Base-by-base conservation (phyloP, 768 basidiomycete genomes). In the Candolleomyces efflorescens region DNA sequence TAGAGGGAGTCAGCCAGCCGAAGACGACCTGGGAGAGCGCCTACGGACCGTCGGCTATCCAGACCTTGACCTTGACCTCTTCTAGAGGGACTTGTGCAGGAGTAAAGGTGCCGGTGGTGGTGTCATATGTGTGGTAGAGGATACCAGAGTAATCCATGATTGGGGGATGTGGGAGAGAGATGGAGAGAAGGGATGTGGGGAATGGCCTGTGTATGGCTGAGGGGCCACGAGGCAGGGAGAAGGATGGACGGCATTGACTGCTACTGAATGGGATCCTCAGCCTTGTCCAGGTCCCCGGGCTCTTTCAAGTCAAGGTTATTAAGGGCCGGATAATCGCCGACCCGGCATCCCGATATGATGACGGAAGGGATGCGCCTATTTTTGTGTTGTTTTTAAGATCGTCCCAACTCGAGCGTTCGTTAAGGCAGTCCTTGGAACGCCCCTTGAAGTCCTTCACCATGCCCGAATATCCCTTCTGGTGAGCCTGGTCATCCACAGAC, bases 401-500 rank as follows among this genome's bases (percentile, higher is more conserved):
- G n/a, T n/a, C n/a, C n/a, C n/a, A n/a, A n/a, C n/a, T n/a, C n/a
- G n/a, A n/a, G n/a, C n/a, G 38, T 39, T 39, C 38, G 9, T 43
- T 12, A 15, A 43, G 41, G 41, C 15, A 39, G 36, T 37, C 23
- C 53, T 23, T 54, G n/a, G 44, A 13, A 41, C 44, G 17, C 32
- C 11, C 27, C 15, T 12, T 32, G 59, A 63, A 63, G 60, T 58
- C 47, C 54, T 48, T 32, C 62, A 59, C 60, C 64, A 78, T 79
- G 77, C 59, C 76, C 60, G 72, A 64, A 54, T 77, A 74, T 71
- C 82, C 82, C 38, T 82, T 82, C 68, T 82, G 81, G 81, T 82
- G 48, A 36, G 74, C 71, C 27, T 27, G 11, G 18, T 41, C 45
- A 38, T 43, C 46, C 17, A 13, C 17, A 63, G 49, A 61, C 23